phyloP scores from a whole-genome alignment of 768 basidiomycete genomes.

The Amanita jacksonii region DNA sequence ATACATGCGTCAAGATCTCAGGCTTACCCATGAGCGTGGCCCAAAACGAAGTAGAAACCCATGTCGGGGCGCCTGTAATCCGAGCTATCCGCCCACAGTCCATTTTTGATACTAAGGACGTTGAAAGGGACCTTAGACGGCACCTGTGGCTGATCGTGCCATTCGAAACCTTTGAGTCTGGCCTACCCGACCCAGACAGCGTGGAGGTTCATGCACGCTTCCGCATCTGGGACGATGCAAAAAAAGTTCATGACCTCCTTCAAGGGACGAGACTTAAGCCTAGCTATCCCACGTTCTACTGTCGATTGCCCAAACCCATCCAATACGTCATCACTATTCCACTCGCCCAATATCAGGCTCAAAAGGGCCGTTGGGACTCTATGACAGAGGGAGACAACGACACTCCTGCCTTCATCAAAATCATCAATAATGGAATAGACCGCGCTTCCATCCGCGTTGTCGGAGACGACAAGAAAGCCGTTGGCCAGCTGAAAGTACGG shows the following conservation, averaged over 20 bases:
- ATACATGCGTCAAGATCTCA: background rate
- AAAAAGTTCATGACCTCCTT: slow-evolving; percentile 28
- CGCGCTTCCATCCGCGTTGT: slow-evolving; percentile 33
- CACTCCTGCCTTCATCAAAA: slow-evolving; percentile 24
- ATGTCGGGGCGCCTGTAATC: background rate
- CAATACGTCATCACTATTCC: slow-evolving; percentile 42
- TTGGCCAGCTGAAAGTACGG: slow-evolving; percentile 51
- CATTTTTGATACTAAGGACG: background rate
- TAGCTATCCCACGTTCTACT: slow-evolving; percentile 25
- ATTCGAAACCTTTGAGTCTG: background rate
- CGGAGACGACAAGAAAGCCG: slow-evolving; percentile 43
- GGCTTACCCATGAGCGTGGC: background rate
- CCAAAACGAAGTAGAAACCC: background rate
- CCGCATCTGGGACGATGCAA: slow-evolving; percentile 37
- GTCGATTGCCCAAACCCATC: slow-evolving; percentile 38
- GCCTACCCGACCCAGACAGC: slow-evolving; percentile 1
- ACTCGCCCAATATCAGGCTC: slow-evolving; percentile 38
- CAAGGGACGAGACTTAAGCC: slow-evolving; percentile 18
- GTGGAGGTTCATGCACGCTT: slow-evolving; percentile 33
- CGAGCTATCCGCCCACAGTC: background rate
- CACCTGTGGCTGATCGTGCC: background rate
- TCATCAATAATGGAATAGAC: slow-evolving; percentile 14
- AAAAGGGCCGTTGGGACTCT: slow-evolving; percentile 39
- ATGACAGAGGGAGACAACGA: slow-evolving; percentile 26
- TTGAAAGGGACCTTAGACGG: background rate